Percentiles rank a stretch among this genome's conserved stretches.
phyloP scores from a whole-genome alignment of 1,284 basidiomycete genomes.

The Ustilago xerochloae region DNA sequence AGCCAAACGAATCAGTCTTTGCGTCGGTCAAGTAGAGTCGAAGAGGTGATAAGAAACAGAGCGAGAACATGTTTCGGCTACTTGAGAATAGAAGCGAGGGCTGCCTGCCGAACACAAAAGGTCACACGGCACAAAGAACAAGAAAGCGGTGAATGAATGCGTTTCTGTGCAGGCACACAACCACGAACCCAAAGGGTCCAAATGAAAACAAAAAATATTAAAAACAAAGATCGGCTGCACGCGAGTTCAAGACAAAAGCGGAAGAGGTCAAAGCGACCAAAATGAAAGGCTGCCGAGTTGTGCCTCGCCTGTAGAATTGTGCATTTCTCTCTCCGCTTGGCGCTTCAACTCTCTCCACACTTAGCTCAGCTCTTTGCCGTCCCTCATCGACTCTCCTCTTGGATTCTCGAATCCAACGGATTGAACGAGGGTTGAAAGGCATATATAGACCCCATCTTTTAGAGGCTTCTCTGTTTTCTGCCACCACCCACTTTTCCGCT shows the following conservation, averaged over 20 bases:
- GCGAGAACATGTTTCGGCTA: too few species aligned
- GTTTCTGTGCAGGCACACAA: neutral
- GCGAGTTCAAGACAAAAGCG: neutral
- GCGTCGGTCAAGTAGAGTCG: neutral
- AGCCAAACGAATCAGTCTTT: neutral
- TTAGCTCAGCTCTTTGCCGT: slow-evolving; percentile 11
- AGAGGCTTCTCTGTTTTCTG: neutral
- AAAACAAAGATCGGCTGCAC: neutral
- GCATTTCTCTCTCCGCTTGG: slow-evolving; percentile 7
- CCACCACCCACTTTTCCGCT: neutral
- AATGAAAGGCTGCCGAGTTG: slow-evolving; percentile 1
- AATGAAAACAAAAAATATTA: neutral
- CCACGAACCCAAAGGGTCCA: neutral
- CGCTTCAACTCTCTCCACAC: neutral
- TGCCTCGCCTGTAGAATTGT: slow-evolving; percentile 1
- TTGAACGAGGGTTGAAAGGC: slow-evolving; percentile 1
- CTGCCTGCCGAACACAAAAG: neutral
- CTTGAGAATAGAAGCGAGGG: too few species aligned
- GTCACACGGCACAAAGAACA: neutral
- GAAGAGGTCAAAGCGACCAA: too few species aligned
- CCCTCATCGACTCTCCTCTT: slow-evolving; percentile 3
- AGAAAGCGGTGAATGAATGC: neutral
- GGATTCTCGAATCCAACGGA: neutral
- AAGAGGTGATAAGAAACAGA: too few species aligned
- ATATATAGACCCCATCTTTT: slow-evolving; percentile 1